These are phyloP conservation scores for Lolium perenne DNA, from an alignment of 176 grass and related monocot genomes.

Conservation along the genomic window DNA sequence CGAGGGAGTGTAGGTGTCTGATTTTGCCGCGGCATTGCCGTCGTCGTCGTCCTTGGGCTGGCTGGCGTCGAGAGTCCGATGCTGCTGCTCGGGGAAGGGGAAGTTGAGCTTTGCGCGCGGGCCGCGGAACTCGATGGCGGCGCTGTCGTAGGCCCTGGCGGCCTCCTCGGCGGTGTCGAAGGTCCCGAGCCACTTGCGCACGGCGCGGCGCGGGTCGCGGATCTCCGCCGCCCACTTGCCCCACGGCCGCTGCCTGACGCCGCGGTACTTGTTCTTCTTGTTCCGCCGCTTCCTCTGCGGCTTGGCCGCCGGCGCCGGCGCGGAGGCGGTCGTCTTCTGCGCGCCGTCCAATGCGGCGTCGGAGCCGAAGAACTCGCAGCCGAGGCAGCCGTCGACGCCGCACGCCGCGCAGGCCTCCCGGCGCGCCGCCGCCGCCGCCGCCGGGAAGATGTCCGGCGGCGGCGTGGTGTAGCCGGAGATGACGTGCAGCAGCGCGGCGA, in stretches of 20 bases:
- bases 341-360: not conserved
- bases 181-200: conserved; percentile 88
- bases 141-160: conserved; percentile 74
- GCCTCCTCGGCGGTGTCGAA: conserved; percentile 89
- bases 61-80: not conserved
- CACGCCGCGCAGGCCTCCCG: conserved; percentile 41
- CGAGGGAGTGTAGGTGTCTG: conserved; percentile 43
- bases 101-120: conserved; percentile 94
- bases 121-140: conserved; percentile 88
- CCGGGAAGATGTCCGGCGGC: conserved; percentile 48
- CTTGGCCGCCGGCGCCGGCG: not conserved
- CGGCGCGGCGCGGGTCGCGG: conserved; percentile 77
- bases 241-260: conserved; percentile 90
- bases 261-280: conserved; percentile 88
- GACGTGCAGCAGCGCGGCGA: conserved; percentile 69
- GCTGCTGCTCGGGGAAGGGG: conserved; percentile 61
- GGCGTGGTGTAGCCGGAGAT: conserved; percentile 64
- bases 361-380: conserved; percentile 63
- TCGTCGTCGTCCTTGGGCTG: not conserved
- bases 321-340: not conserved
- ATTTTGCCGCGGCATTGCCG: not conserved
- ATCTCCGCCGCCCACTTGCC: conserved; percentile 99
- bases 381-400: conserved; percentile 57
- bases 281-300: conserved; percentile 46
- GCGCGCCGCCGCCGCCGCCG: not conserved